These are phyloP conservation scores for Geosmithia flava DNA, from an alignment of 2,329 filamentous ascomycete species.

Conservation along the genomic window DNA sequence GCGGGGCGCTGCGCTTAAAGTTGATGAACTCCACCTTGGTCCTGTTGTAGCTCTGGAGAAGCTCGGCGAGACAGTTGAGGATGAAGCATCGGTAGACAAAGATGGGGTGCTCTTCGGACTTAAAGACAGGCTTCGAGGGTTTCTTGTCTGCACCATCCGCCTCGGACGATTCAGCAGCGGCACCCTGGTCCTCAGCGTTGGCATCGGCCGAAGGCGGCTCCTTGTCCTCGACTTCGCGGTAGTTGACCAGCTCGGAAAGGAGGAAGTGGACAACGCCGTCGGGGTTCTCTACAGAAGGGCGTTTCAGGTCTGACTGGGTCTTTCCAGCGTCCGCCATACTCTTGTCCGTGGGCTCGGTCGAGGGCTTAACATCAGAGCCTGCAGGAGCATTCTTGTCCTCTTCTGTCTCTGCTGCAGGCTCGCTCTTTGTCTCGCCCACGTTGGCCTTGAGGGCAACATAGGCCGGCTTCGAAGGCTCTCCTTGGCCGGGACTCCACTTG, in stretches of 20 bases:
- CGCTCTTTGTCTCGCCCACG: not conserved
- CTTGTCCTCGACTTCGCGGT: constrained; percentile 85
- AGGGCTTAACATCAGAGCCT: constrained; percentile 39
- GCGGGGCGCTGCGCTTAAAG: constrained; percentile 85
- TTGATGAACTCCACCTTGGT: constrained; percentile 99
- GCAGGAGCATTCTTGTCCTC: not conserved
- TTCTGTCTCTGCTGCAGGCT: constrained; percentile 3
- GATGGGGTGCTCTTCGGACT: constrained; percentile 84
- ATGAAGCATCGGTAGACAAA: constrained; percentile 96
- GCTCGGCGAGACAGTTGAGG: constrained; percentile 80
- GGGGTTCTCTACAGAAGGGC: constrained; percentile 78
- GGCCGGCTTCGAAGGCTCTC: constrained; percentile 1
- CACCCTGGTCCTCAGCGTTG: constrained; percentile 12
- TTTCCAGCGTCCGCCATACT: constrained; percentile 53
- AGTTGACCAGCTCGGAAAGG: constrained; percentile 81
- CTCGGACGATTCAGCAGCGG: constrained; percentile 17
- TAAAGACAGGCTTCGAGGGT: constrained; percentile 62
- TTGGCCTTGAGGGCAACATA: constrained; percentile 3
- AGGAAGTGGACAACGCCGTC: constrained; percentile 94
- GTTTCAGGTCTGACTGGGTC: constrained; percentile 53
- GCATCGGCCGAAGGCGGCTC: constrained; percentile 33
- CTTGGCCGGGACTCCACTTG: constrained; percentile 1
- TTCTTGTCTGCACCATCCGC: constrained; percentile 38
- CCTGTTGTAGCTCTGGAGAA: constrained; percentile 82
- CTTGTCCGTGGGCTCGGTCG: constrained; percentile 46